These are phyloP conservation scores for Aurinia saxatilis DNA, from an alignment of 345 rosid species.

Conservation along the genomic window DNA sequence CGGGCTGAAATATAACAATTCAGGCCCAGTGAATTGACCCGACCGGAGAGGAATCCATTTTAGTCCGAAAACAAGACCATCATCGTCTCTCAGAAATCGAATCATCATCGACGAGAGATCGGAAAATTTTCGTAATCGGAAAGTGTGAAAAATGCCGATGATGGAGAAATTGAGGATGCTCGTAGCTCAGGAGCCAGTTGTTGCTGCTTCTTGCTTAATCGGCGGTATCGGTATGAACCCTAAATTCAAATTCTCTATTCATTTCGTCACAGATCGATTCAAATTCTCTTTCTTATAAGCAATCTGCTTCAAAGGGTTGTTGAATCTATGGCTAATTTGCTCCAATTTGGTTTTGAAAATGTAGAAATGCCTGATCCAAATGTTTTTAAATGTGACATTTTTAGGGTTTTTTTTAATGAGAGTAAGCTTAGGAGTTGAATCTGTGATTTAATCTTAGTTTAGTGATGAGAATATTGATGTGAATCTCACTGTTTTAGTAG, in stretches of 20 bases:
- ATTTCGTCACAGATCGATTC: not conserved
- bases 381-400: not conserved
- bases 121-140: not conserved
- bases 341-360: not conserved
- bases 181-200: constrained; percentile 85
- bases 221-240: constrained; percentile 63
- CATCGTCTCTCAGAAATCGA: not conserved
- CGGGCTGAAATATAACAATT: not conserved
- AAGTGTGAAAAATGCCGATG: constrained; percentile 46
- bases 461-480: not conserved
- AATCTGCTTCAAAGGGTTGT: not conserved
- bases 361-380: not conserved
- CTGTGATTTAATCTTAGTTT: not conserved
- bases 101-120: not conserved
- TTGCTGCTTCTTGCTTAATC: constrained; percentile 81
- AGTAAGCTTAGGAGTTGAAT: not conserved
- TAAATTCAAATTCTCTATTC: not conserved
- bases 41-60: not conserved
- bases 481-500: not conserved
- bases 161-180: constrained; percentile 84
- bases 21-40: not conserved
- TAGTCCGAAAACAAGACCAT: not conserved
- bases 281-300: not conserved
- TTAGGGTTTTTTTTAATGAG: not conserved
- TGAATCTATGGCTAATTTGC: not conserved